A percentile compares a stretch with the other conserved stretches of the same genome.
phyloP scores from a whole-genome alignment of 352 stramenopile species.

The Phytophthora macrochlamydospora region DNA sequence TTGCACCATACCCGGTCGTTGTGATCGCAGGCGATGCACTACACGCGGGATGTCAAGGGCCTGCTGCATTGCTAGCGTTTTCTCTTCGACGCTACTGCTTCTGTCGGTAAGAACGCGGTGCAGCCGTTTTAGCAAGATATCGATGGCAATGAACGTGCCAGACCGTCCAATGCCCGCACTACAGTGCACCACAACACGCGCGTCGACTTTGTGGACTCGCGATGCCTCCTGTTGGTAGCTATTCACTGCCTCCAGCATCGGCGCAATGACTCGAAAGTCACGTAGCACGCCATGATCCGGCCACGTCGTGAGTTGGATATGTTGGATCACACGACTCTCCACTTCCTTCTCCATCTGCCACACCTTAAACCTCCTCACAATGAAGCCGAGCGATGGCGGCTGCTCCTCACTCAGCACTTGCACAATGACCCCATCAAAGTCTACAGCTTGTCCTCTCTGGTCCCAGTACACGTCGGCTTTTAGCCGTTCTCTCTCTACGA shows the following conservation, averaged over 20 bases:
- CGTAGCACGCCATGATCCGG: constrained; percentile 77
- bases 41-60: constrained; percentile 64
- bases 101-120: constrained; percentile 27
- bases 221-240: constrained; percentile 40
- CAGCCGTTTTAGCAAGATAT: constrained; percentile 72
- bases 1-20: constrained; percentile 86
- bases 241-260: constrained; percentile 77
- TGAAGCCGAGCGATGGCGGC: constrained; percentile 38
- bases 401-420: constrained; percentile 53
- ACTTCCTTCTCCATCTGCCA: constrained; percentile 31
- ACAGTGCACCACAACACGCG: constrained; percentile 74
- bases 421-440: constrained; percentile 61
- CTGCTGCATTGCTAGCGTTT: constrained; percentile 23
- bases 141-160: constrained; percentile 85
- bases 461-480: constrained; percentile 86
- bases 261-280: constrained; percentile 75
- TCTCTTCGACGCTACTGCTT: constrained; percentile 22
- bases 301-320: constrained; percentile 83
- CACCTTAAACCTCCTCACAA: constrained; percentile 60
- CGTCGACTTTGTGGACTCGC: constrained; percentile 19
- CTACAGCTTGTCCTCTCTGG: constrained; percentile 37
- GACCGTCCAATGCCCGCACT: constrained; percentile 83
- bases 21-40: constrained; percentile 63
- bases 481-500: constrained; percentile 70
- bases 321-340: constrained; percentile 52